Base-by-base conservation (phyloP, 2,329 filamentous ascomycete species). In the Cytospora leucostoma region DNA sequence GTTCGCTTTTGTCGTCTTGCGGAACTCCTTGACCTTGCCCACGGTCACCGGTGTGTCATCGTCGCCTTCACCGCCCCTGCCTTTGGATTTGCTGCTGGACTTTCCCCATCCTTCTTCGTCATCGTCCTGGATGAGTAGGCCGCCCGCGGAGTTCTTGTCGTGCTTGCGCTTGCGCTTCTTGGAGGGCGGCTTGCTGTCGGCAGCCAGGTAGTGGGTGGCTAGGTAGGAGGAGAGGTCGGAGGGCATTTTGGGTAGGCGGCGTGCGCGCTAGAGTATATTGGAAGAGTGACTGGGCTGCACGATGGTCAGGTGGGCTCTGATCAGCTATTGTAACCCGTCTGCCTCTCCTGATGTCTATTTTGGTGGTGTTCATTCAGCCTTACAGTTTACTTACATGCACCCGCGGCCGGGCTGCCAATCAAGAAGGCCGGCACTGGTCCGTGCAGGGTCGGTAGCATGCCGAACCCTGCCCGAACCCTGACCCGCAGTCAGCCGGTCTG, bases 131-230 rank as follows among this genome's bases (percentile, higher is more conserved):
- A 88, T 79, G 34, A 90, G 82, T 54, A 86, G 85, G 34, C 80
- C 77, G 53, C 70, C 69, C 44, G 76, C 73, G 57, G 74, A 66
- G 58, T 75, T 71, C 34, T 72, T 71, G 35, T 71, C 71, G 63
- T 82, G 76, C 74, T 88, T 88, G 71, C 84, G 82, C 77, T 89
- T 89, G 66, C 84, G 82, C 73, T 88, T 89, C 72, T 88, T 88
- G 56, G 78, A 70, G 19, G 68, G 70, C 19, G 84, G 81, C 67
- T 84, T 85, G 7, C 80, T 76, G 66, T 86, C 82, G 49, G 65
- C 55, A 1, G 84, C 91, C 56, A 99, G 88, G 75, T 99, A 99
- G 75, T 93, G 95, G 67, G 92, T 89, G 44, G 94, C 93, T 40
- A 99, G 86, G 73, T 98, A 99, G 72, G 88, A 87, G 64, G 92